Percentiles rank a stretch among this genome's conserved stretches.
Evolutionary conservation across 2,329 filamentous ascomycete species (phyloP).

Genomic region (Orbilia blumenaviensis): DNA sequence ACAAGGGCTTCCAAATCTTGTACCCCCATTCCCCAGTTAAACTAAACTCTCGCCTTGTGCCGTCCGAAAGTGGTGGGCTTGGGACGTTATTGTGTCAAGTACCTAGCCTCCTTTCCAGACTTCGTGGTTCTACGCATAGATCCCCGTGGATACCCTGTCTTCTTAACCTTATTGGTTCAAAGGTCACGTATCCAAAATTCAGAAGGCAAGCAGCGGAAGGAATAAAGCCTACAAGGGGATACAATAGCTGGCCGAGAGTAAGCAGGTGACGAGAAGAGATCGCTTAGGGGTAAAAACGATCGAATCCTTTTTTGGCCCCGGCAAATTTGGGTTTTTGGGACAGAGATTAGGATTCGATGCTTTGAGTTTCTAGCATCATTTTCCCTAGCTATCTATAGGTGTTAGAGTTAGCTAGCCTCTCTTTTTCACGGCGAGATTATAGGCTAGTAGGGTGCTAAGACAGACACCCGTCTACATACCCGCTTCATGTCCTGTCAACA

Average conservation of each 20-base stretch:
- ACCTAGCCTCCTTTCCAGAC: conserved; percentile 29
- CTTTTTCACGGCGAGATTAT: neutral
- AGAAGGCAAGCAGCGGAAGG: neutral
- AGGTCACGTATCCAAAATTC: neutral
- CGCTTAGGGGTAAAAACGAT: neutral
- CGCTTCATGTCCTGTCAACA: conserved; percentile 1
- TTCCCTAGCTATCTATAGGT: neutral
- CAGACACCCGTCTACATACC: neutral
- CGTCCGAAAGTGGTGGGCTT: conserved; percentile 22
- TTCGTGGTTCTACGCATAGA: neutral
- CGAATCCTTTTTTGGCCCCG: neutral
- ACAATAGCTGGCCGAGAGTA: neutral
- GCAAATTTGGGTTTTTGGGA: neutral
- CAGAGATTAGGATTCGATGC: neutral
- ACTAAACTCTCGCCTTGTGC: conserved; percentile 30
- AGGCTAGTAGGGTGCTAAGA: neutral
- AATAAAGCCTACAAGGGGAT: neutral
- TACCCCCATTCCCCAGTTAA: neutral
- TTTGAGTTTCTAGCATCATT: neutral
- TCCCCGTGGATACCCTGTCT: conserved; percentile 18
- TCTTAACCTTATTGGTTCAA: conserved; percentile 16
- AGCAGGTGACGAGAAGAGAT: conserved; percentile 20
- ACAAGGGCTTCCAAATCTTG: conserved; percentile 26
- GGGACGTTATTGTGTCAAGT: neutral
- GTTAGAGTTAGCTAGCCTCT: no score